These are phyloP conservation scores for Penicillium ucsense DNA, from an alignment of 495 filamentous ascomycete genomes.

Conservation along the genomic window DNA sequence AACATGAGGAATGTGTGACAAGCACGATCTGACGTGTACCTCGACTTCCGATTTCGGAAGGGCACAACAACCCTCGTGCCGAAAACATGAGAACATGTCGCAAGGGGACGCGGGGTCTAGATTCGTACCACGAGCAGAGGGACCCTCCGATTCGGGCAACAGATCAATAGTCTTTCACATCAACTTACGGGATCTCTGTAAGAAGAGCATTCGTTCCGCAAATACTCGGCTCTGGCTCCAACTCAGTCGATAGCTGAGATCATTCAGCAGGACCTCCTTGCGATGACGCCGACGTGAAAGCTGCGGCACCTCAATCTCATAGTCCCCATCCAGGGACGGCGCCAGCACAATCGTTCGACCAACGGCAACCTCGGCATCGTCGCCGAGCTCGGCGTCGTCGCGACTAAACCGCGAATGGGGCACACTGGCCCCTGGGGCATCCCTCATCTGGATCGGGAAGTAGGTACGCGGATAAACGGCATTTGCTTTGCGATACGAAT, in stretches of 20 bases:
- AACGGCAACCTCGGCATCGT: conserved; percentile 41
- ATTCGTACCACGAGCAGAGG: too few relatives aligned
- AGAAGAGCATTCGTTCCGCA: conserved; percentile 70
- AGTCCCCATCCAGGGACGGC: conserved; percentile 66
- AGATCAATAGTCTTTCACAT: too few relatives aligned
- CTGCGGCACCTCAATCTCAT: conserved; percentile 61
- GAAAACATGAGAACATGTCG: too few relatives aligned
- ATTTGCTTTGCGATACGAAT: conserved; percentile 80
- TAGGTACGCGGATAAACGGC: conserved; percentile 86
- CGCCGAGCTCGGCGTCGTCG: conserved; percentile 44
- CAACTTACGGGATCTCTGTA: conserved; percentile 84
- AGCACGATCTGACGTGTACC: too few relatives aligned
- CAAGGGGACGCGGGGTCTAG: too few relatives aligned
- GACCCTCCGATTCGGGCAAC: too few relatives aligned
- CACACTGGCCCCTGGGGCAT: conserved; percentile 53
- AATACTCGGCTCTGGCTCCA: conserved; percentile 91
- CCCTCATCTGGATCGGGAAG: conserved; percentile 79
- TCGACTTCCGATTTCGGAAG: too few relatives aligned
- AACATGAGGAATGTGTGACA: not conserved
- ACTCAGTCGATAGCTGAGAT: conserved; percentile 87
- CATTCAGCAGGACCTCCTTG: conserved; percentile 81
- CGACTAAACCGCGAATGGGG: conserved; percentile 58
- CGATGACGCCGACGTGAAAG: conserved; percentile 54
- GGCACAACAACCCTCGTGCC: too few relatives aligned
- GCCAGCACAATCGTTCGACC: conserved; percentile 56